These are phyloP conservation scores for Dactylella cylindrospora DNA, from an alignment of 2,329 filamentous ascomycete species.

Conservation along the genomic window DNA sequence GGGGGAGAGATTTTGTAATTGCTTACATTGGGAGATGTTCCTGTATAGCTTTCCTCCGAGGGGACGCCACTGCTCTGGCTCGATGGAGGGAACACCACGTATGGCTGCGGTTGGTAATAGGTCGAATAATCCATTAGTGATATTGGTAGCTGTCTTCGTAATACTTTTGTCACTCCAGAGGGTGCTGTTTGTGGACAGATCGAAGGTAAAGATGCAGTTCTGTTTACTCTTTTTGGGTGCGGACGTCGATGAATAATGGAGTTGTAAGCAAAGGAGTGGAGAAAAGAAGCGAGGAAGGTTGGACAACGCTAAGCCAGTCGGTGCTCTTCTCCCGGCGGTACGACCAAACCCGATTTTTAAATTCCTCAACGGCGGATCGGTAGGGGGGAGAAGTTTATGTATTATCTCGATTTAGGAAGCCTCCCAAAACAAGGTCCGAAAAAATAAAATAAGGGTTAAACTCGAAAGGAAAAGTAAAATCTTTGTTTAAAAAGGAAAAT, in stretches of 20 bases:
- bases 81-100: conserved; percentile 33
- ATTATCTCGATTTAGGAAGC: too few relatives aligned
- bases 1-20: background rate
- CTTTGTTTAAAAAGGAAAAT: too few relatives aligned
- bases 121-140: conserved; percentile 45
- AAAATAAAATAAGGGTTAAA: too few relatives aligned
- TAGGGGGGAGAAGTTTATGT: too few relatives aligned
- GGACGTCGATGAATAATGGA: conserved; percentile 43
- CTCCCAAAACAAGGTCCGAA: too few relatives aligned
- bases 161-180: conserved; percentile 30
- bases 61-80: conserved; percentile 16
- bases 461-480: too few relatives aligned
- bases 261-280: conserved; percentile 44
- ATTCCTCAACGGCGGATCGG: too few relatives aligned
- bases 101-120: conserved; percentile 42
- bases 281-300: conserved; percentile 40
- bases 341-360: too few relatives aligned
- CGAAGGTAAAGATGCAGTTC: conserved; percentile 17
- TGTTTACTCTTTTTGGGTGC: conserved; percentile 43
- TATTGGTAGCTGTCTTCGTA: conserved; percentile 20
- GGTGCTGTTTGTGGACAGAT: conserved; percentile 30
- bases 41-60: conserved; percentile 39
- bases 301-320: conserved; percentile 42
- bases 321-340: too few relatives aligned
- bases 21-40: conserved; percentile 41